phyloP scores from a whole-genome alignment of 139 green algal genomes.

The Tetradesmus lagerheimii region DNA sequence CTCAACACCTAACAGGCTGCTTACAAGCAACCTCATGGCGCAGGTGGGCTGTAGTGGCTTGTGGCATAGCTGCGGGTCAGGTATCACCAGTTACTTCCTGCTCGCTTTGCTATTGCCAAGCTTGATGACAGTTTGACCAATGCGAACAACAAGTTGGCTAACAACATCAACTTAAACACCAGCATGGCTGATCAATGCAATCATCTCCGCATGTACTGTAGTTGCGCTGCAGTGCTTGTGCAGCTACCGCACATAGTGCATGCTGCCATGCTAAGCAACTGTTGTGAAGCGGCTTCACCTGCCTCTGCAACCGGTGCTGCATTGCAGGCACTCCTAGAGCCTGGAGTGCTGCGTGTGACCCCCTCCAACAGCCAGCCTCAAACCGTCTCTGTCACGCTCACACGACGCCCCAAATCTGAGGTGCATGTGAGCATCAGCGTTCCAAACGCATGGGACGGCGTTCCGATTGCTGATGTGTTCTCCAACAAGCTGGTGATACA shows the following conservation, averaged over 20 bases:
- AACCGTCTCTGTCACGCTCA: not conserved
- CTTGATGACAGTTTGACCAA: no score
- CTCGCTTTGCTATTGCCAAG: no score
- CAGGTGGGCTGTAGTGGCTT: slow-evolving; percentile 36
- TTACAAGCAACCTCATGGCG: slow-evolving; percentile 46
- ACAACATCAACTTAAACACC: no score
- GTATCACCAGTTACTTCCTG: no score
- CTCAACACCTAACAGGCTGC: slow-evolving; percentile 67
- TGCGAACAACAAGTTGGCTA: no score
- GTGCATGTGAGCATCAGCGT: slow-evolving; percentile 45
- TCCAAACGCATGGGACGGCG: slow-evolving; percentile 43
- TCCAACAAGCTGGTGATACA: slow-evolving; percentile 31
- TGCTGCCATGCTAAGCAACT: no score
- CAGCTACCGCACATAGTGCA: no score
- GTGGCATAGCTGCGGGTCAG: not conserved
- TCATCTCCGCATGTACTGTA: no score
- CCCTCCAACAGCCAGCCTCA: not conserved
- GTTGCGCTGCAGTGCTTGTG: no score
- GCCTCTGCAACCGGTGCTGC: not conserved
- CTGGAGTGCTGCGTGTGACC: not conserved
- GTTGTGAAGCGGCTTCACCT: no score
- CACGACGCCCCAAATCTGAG: not conserved
- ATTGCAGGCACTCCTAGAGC: not conserved
- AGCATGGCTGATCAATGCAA: no score
- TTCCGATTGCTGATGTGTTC: slow-evolving; percentile 48